phyloP scores from a whole-genome alignment of 108 stramenopile genomes.

The Conticribra guillardii region DNA sequence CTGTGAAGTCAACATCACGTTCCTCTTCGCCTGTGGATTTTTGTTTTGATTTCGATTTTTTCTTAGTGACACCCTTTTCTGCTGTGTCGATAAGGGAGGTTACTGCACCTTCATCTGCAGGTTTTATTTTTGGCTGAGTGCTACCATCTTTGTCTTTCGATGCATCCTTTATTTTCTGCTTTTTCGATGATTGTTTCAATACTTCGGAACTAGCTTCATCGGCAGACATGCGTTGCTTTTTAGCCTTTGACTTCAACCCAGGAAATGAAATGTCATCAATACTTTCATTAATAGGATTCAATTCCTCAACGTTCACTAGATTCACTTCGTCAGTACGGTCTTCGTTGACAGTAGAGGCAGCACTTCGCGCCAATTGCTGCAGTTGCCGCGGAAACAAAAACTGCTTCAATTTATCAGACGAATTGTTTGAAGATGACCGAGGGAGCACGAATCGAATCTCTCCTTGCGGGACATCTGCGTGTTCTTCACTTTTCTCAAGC shows the following conservation, averaged over 20 bases:
- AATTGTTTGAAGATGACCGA: constrained; percentile 8
- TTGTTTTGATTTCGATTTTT: constrained; percentile 6
- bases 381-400: constrained; percentile 22
- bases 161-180: neutral
- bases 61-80: neutral
- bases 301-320: neutral
- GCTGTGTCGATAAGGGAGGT: neutral
- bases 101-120: neutral
- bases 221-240: neutral
- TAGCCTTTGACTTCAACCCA: neutral
- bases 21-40: neutral
- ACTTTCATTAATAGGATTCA: constrained; percentile 13
- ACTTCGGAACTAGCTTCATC: neutral
- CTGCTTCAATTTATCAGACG: constrained; percentile 12
- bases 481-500: neutral
- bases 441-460: constrained; percentile 38
- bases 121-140: neutral
- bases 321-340: neutral
- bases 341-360: neutral
- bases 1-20: neutral
- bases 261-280: constrained; percentile 42
- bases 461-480: constrained; percentile 5
- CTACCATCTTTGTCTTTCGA: constrained; percentile 1
- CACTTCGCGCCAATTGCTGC: neutral
- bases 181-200: constrained; percentile 1